These are phyloP conservation scores for Microsporum ferrugineum DNA, from an alignment of 2,329 filamentous ascomycete species.

Conservation along the genomic window DNA sequence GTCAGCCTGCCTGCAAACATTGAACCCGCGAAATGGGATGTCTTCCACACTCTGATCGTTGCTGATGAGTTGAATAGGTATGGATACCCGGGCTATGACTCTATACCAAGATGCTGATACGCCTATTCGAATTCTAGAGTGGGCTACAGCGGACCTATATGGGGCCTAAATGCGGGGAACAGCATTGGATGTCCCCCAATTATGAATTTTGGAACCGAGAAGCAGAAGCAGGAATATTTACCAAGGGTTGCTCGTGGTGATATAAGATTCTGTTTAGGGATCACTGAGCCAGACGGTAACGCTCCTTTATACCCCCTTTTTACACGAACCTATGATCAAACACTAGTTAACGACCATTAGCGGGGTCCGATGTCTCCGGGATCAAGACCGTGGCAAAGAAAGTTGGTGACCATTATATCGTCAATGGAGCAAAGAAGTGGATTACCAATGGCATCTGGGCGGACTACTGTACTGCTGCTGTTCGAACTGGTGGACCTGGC, in stretches of 20 bases:
- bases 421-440: slow-evolving; percentile 60
- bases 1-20: slow-evolving; percentile 37
- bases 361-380: slow-evolving; percentile 53
- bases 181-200: slow-evolving; percentile 54
- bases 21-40: slow-evolving; percentile 41
- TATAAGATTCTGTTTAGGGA: slow-evolving; percentile 52
- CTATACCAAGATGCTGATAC: neutral
- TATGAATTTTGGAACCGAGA: slow-evolving; percentile 49
- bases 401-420: slow-evolving; percentile 44
- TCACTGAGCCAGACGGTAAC: slow-evolving; percentile 52
- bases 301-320: slow-evolving; percentile 19
- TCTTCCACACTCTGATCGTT: slow-evolving; percentile 46
- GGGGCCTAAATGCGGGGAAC: slow-evolving; percentile 48
- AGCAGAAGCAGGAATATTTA: slow-evolving; percentile 49
- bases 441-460: slow-evolving; percentile 54
- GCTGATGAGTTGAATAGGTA: slow-evolving; percentile 40
- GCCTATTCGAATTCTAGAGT: slow-evolving; percentile 30
- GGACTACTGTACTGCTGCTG: slow-evolving; percentile 51
- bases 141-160: slow-evolving; percentile 47
- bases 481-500: slow-evolving; percentile 47
- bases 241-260: slow-evolving; percentile 48
- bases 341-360: slow-evolving; percentile 18
- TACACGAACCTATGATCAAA: neutral
- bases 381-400: slow-evolving; percentile 49
- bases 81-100: neutral